A percentile compares a stretch with the other conserved stretches of the same genome.
phyloP scores from a whole-genome alignment of 2,329 filamentous ascomycete species.

The Hypoxylon sp. region DNA sequence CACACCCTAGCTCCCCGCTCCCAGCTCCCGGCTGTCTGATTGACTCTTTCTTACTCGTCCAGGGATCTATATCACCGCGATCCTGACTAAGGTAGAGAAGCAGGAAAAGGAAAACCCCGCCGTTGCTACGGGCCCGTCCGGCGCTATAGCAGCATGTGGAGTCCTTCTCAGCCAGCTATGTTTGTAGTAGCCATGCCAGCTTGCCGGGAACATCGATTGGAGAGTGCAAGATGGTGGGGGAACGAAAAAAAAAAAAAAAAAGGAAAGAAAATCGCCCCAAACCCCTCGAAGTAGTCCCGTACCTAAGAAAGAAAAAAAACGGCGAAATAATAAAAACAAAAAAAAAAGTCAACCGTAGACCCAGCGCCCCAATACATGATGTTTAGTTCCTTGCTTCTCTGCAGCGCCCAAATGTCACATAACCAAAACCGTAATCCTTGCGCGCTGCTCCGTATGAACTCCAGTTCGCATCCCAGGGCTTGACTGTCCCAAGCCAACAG shows the following conservation, averaged over 20 bases:
- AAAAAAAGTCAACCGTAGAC: constrained; percentile 25
- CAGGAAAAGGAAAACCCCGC: constrained; percentile 29
- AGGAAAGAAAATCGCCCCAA: constrained; percentile 14
- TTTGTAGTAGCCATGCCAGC: constrained; percentile 15
- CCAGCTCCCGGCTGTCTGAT: constrained; percentile 21
- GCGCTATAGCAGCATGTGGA: constrained; percentile 26
- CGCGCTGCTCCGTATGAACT: constrained; percentile 41
- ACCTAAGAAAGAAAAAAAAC: constrained; percentile 16
- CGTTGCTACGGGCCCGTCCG: constrained; percentile 21
- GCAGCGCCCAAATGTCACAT: constrained; percentile 38
- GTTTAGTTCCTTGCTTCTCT: constrained; percentile 39
- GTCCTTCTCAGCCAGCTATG: constrained; percentile 1
- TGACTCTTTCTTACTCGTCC: constrained; percentile 21
- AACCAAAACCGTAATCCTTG: constrained; percentile 37
- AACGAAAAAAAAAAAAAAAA: neutral
- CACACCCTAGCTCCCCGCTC: constrained; percentile 1
- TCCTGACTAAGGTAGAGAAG: constrained; percentile 35
- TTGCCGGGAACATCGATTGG: constrained; percentile 16
- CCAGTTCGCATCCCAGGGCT: constrained; percentile 42
- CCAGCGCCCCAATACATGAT: constrained; percentile 42
- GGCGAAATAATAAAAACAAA: constrained; percentile 8
- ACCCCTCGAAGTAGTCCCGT: constrained; percentile 21
- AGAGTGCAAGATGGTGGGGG: constrained; percentile 20
- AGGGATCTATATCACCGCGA: constrained; percentile 24
- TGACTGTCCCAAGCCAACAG: constrained; percentile 33